Percentiles rank a stretch among this genome's conserved stretches.
phyloP scores from a whole-genome alignment of 2,329 filamentous ascomycete species.

The Colletotrichum trifolii region DNA sequence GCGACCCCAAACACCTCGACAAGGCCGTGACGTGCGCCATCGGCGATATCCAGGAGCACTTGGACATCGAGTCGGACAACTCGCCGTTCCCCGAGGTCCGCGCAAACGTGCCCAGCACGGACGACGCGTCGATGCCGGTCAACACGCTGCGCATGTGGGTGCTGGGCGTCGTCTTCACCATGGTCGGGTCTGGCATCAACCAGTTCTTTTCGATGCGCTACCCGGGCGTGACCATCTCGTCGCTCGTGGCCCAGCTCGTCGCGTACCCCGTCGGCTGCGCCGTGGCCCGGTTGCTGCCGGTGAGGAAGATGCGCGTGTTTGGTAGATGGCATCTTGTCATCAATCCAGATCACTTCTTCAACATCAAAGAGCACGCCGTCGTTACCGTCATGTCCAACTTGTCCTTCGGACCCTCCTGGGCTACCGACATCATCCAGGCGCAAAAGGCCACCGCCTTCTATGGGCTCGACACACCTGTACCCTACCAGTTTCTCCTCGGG shows the following conservation, averaged over 20 bases:
- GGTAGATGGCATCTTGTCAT: conserved; percentile 49
- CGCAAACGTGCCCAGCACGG: conserved; percentile 53
- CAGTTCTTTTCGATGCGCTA: conserved; percentile 52
- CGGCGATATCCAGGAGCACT: conserved; percentile 25
- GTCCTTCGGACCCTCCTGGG: conserved; percentile 53
- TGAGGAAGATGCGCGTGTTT: conserved; percentile 44
- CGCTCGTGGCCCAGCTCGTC: conserved; percentile 50
- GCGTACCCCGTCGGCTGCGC: conserved; percentile 50
- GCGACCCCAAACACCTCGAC: conserved; percentile 17
- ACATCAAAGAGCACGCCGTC: conserved; percentile 64
- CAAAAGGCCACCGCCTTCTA: conserved; percentile 56
- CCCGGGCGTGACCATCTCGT: conserved; percentile 49
- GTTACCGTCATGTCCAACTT: conserved; percentile 66
- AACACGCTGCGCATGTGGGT: conserved; percentile 51
- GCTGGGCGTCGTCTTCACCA: conserved; percentile 47
- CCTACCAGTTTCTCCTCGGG: conserved; percentile 57
- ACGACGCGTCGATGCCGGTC: conserved; percentile 48
- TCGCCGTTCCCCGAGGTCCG: conserved; percentile 51
- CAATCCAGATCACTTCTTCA: conserved; percentile 60
- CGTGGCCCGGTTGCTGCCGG: conserved; percentile 48
- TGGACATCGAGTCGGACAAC: conserved; percentile 40
- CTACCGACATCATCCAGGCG: conserved; percentile 55
- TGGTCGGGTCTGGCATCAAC: conserved; percentile 47
- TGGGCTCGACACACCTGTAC: conserved; percentile 51
- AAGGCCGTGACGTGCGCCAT: conserved; percentile 30